Evolutionary conservation across 1,139 yeast genomes (phyloP), one percentile per base, ranked within the genome.

Genomic region (Yamadazyma dushanensis): DNA sequence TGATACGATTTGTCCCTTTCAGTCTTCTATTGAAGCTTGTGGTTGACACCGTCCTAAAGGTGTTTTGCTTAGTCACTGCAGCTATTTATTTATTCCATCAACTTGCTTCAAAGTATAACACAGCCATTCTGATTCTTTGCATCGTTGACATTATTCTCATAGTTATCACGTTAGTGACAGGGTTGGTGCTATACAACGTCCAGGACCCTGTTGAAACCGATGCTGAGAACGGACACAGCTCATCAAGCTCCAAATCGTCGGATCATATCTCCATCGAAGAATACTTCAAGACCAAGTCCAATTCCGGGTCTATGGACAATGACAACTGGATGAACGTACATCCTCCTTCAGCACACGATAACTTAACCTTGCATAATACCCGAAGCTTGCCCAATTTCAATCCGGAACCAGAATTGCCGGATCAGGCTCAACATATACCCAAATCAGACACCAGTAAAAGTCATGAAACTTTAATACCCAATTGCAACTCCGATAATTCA

Each of bases 321-420:
- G 37, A 37, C 13, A 46, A 46, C 27, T 46, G 50, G 50, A 46
- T 46, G 50, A 42, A 36, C 14, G 36, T 40, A 3, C 27, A 34
- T 25, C 23, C 27, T 17, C 19, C 31, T 29, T 36, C 37, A 17
- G 21, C 16, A 5, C 17, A 9, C 27, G 29, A 26, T 17, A 20
- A 26, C 10, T 3, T 26, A 15, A 17, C 29, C 8, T 15, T 26
- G 18, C 20, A 26, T 17, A 17, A 26, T 26, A 26, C 20, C 14
- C 34, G 32, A 28, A 40, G 41, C 31, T 35, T 37, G 14, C 41
- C 43, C 10, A 35, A 40, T 16, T 37, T 39, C n/a, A 8, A 4
- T 8, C 16, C 14, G 5, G 26, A 4, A 5, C 26, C 14, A 8
- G 26, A 11, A 21, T 5, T 21, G 13, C 24, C 10, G 24, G n/a